phyloP scores from a whole-genome alignment of 1,284 basidiomycete genomes.

The Cryptococcus sp. region DNA sequence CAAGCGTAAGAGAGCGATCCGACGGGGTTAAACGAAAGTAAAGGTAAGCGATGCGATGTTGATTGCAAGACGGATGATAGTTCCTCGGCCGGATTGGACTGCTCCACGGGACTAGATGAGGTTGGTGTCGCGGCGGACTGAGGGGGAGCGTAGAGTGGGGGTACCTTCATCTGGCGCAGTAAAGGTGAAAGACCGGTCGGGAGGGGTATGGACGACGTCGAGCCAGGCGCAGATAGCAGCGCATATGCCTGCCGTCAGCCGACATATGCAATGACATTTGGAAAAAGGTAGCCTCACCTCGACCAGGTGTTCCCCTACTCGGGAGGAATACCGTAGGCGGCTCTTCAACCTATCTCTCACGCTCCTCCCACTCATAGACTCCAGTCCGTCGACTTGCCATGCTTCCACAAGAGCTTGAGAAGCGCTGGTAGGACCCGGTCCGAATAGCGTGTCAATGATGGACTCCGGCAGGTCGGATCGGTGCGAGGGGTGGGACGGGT shows the following conservation, averaged over 20 bases:
- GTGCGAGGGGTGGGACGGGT: constrained; percentile 12
- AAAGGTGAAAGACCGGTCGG: constrained; percentile 15
- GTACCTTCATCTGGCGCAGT: background rate
- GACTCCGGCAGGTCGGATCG: constrained; percentile 5
- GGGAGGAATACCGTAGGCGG: constrained; percentile 28
- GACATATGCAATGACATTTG: constrained; percentile 1
- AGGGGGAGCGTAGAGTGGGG: constrained; percentile 7
- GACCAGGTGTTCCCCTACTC: constrained; percentile 34
- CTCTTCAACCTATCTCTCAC: constrained; percentile 11
- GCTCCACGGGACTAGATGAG: background rate
- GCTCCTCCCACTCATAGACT: constrained; percentile 11
- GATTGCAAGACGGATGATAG: background rate
- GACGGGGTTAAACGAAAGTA: constrained; percentile 25
- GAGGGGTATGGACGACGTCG: constrained; percentile 27
- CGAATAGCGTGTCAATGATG: constrained; percentile 38
- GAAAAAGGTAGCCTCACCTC: constrained; percentile 21
- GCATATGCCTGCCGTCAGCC: constrained; percentile 41
- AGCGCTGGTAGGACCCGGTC: constrained; percentile 16
- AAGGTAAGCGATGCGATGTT: constrained; percentile 19
- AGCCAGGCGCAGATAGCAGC: constrained; percentile 26
- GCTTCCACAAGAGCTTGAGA: constrained; percentile 25
- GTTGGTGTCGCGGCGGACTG: constrained; percentile 2
- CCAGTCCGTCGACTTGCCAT: constrained; percentile 30
- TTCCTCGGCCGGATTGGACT: background rate
- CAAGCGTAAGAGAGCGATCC: constrained; percentile 37